Conservation (phyloP, 1,284 basidiomycete genomes). For the Tilletia caries region DNA sequence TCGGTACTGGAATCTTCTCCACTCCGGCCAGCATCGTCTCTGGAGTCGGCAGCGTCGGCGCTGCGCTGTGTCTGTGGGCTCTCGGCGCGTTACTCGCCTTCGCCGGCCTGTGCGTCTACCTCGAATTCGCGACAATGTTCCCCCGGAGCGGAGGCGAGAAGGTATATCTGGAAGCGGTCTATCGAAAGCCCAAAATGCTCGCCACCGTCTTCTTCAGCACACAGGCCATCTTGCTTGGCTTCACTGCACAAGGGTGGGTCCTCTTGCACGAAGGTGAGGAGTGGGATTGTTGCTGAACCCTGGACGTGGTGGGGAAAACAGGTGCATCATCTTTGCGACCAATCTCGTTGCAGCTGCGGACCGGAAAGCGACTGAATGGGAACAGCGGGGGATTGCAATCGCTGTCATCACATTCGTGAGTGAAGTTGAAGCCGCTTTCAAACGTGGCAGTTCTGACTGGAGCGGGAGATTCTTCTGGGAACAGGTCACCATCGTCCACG, state of each 20-base stretch:
- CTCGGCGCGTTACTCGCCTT: slow-evolving; percentile 4
- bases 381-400: slow-evolving; percentile 63
- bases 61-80: slow-evolving; percentile 55
- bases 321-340: slow-evolving; percentile 12
- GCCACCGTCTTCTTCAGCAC: slow-evolving; percentile 63
- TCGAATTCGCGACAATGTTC: slow-evolving; percentile 69
- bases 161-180: slow-evolving; percentile 71
- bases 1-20: slow-evolving; percentile 74
- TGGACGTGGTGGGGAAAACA: neutral
- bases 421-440: neutral
- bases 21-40: slow-evolving; percentile 67
- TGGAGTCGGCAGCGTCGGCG: slow-evolving; percentile 62
- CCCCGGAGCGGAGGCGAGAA: slow-evolving; percentile 71
- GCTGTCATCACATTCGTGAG: slow-evolving; percentile 54
- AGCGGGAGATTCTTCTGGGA: neutral
- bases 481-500: slow-evolving; percentile 59
- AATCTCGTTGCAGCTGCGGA: slow-evolving; percentile 61
- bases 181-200: slow-evolving; percentile 64
- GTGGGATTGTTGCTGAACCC: neutral
- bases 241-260: slow-evolving; percentile 47
- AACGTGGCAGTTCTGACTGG: neutral
- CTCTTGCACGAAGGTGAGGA: neutral
- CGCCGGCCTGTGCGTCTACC: slow-evolving; percentile 57
- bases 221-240: slow-evolving; percentile 66
- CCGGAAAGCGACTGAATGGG: slow-evolving; percentile 58